Evolutionary conservation across 139 green algal species (phyloP), one percentile per base, ranked within the genome.

Genomic region (Asterochloris erici): DNA sequence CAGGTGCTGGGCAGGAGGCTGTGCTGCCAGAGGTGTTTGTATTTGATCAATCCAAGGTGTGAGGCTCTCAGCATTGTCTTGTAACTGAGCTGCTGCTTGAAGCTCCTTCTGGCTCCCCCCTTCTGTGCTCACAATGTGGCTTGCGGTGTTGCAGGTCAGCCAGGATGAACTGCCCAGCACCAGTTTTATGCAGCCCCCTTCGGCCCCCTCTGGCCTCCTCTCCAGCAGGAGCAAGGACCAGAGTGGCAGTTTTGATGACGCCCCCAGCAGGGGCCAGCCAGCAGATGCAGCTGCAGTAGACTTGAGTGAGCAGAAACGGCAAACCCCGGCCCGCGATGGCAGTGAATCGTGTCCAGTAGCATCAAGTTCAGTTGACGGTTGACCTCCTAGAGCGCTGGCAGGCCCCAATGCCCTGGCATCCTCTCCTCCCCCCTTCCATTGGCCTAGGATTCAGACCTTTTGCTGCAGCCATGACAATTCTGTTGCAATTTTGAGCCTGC

Each of bases 21-120:
- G 60, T 54, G n/a, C 60, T 26, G 23, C 60, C 38, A 2, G 24
- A 68, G 1, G 76, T 80, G 12, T 80, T 80, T 70, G 76, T 80
- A 10, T 80, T 80, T 69, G 76, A 80, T 21, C 76, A 80, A 54
- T n/a, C 23, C 14, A 62, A 61, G 24, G 76, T 80, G 24, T 28
- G 23, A 10, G 68, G 76, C 21, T 61, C 60, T 28, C 76, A 80
- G 76, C 54, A 80, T 38, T 70, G 24, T 69, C n/a, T n/a, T 70
- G 47, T 54, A n/a, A 62, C 76, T 14, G 17, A 70, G n/a, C 60
- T 61, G 17, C 23, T 80, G 61, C 76, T 60, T 23, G 76, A 80
- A 69, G 76, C 76, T 19, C 76, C 76, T 21, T 16, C 54, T 54
- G 76, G 68, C 24, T n/a, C 19, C 60, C 76, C 76, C 23, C 60